Conservation (phyloP, 352 stramenopile species). For the Globisporangium canariense region DNA sequence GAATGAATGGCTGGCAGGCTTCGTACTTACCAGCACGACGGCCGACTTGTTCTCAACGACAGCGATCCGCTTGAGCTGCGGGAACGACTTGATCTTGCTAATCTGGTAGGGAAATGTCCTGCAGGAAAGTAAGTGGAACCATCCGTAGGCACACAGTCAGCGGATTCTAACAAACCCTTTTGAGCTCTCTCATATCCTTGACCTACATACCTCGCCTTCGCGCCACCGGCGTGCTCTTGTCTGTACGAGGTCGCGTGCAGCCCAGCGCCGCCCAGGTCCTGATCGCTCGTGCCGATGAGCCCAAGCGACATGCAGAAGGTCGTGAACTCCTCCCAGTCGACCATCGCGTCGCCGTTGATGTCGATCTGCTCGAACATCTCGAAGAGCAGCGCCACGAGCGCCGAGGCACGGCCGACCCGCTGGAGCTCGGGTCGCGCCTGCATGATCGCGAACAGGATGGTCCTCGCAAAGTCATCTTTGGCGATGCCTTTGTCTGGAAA, state of each 20-base stretch:
- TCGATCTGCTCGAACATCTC: slow-evolving; percentile 85
- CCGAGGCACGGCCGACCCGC: slow-evolving; percentile 24
- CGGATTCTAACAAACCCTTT: not conserved
- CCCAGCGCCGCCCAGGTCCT: slow-evolving; percentile 11
- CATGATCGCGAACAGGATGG: slow-evolving; percentile 49
- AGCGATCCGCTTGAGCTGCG: slow-evolving; percentile 43
- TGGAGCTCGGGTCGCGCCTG: slow-evolving; percentile 37
- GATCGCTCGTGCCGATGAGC: slow-evolving; percentile 42
- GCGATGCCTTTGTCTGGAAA: slow-evolving; percentile 37
- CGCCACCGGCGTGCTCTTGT: slow-evolving; percentile 13
- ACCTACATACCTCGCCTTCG: slow-evolving; percentile 8
- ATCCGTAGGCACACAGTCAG: not conserved
- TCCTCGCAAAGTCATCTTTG: slow-evolving; percentile 50
- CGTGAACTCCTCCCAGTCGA: slow-evolving; percentile 88
- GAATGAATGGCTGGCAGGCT: not conserved
- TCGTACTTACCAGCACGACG: slow-evolving; percentile 37
- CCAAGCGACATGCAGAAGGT: slow-evolving; percentile 73
- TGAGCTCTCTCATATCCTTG: not conserved
- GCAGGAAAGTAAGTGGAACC: not conserved
- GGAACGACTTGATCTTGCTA: slow-evolving; percentile 42
- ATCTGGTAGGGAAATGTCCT: slow-evolving; percentile 72
- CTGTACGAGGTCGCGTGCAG: slow-evolving; percentile 16
- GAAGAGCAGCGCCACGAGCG: slow-evolving; percentile 47
- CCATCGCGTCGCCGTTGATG: slow-evolving; percentile 70
- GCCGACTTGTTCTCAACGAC: slow-evolving; percentile 63